phyloP scores from a whole-genome alignment of 1,284 basidiomycete genomes.

The Irpex sp. region DNA sequence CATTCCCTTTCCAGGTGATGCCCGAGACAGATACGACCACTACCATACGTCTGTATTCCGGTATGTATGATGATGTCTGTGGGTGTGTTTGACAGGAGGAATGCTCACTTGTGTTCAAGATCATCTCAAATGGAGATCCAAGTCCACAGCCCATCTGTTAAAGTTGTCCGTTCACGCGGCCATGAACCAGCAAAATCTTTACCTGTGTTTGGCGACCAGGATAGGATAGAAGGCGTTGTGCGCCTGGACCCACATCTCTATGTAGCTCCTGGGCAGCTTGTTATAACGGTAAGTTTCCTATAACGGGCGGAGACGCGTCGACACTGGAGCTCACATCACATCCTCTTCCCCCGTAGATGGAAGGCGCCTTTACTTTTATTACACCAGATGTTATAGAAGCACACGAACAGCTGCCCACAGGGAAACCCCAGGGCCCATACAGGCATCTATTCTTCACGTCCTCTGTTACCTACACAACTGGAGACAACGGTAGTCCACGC shows the following conservation, averaged over 20 bases:
- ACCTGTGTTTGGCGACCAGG: constrained; percentile 58
- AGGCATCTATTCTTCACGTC: constrained; percentile 59
- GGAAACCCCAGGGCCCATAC: constrained; percentile 28
- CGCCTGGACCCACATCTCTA: constrained; percentile 47
- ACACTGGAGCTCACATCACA: neutral
- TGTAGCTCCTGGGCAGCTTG: constrained; percentile 48
- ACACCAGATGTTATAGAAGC: constrained; percentile 27
- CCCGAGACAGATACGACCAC: constrained; percentile 15
- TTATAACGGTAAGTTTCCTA: constrained; percentile 44
- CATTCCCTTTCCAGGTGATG: constrained; percentile 4
- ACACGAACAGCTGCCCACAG: constrained; percentile 21
- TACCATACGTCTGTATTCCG: constrained; percentile 30
- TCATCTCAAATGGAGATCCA: constrained; percentile 55
- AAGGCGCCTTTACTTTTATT: constrained; percentile 57
- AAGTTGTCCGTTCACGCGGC: constrained; percentile 37
- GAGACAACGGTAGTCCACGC: constrained; percentile 35
- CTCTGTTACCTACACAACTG: constrained; percentile 40
- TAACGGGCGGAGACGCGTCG: neutral
- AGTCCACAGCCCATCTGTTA: constrained; percentile 56
- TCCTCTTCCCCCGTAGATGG: constrained; percentile 38
- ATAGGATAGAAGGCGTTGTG: constrained; percentile 56
- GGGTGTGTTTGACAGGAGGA: neutral
- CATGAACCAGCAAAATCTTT: constrained; percentile 34
- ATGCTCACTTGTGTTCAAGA: constrained; percentile 28
- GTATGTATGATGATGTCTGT: constrained; percentile 18